Base-by-base conservation (phyloP, 2,329 filamentous ascomycete species). In the Aureobasidium melanogenum region DNA sequence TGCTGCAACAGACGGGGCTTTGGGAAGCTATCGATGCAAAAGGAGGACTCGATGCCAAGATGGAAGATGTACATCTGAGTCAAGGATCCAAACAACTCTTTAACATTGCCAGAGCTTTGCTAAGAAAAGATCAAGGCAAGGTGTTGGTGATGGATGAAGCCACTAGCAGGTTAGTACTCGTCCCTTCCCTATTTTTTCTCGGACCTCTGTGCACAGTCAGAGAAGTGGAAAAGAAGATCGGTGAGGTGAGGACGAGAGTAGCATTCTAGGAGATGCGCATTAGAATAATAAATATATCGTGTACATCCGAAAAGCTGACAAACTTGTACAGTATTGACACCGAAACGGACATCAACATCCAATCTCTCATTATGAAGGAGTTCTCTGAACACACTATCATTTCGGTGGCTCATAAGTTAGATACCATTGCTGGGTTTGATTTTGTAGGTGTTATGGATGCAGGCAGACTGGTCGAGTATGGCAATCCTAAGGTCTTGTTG, bases 161-260 rank as follows among this genome's bases (percentile, higher is more conserved):
- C 44, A 69, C 66, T 1, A 55, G 51, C 51, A 55, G 51, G 51
- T 55, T 28, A n/a, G 36, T 19, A 9, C 19, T 22, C 4, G 5
- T 41, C 15, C 15, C 28, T 30, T 30, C 28, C 8, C 28, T 30
- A 30, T 30, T 30, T n/a, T n/a, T n/a, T n/a, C n/a, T 15, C 17
- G 14, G 14, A 22, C 30, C 24, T 24, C n/a, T 36, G 30, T 15
- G 94, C 62, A 93, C 89, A 44, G 86, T 97, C 60, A 79, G 91
- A 68, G 90, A 97, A 76, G 94, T 99, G 70, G 95, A 99, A 80
- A 86, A 94, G 70, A 97, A 97, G 78, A 93, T 99, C 70, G 66
- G 67, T 50, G 72, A 43, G 66, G 72, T 73, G 71, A 69, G 72
- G 64, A 70, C 67, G 19, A 67, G 72, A 63, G 72, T 74, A 6